These are phyloP conservation scores for Aleurites moluccanus DNA, from an alignment of 441 rosid species.

Conservation along the genomic window DNA sequence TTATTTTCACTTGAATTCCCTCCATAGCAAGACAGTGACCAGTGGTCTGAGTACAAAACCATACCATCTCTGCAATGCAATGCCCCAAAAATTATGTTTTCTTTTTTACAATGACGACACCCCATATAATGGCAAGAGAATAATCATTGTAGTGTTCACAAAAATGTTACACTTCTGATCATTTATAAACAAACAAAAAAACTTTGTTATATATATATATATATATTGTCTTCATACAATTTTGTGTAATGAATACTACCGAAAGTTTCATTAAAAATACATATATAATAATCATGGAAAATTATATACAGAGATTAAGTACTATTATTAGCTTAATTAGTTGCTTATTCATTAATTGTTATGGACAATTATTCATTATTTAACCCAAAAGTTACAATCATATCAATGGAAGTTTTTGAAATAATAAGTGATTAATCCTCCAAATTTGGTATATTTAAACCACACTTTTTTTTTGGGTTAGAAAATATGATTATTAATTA, in stretches of 20 bases:
- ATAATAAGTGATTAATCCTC: neutral
- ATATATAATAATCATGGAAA: no score
- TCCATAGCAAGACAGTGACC: slow-evolving; percentile 19
- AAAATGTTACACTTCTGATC: neutral
- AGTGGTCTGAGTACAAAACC: neutral
- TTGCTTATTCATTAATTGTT: no score
- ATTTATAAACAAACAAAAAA: neutral
- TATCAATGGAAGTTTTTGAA: neutral
- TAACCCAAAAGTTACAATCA: neutral
- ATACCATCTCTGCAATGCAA: neutral
- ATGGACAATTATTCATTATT: no score
- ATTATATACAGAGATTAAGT: no score
- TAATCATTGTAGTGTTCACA: slow-evolving; percentile 7
- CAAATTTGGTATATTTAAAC: neutral
- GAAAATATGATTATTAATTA: neutral
- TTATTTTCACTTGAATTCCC: neutral
- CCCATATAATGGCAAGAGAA: neutral
- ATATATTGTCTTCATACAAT: no score
- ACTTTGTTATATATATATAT: neutral
- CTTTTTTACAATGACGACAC: slow-evolving; percentile 1
- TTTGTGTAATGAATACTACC: neutral
- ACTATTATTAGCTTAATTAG: neutral
- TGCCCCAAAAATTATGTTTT: neutral
- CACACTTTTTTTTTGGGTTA: neutral
- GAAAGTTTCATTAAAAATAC: no score